A percentile compares a stretch with the other conserved stretches of the same genome.
phyloP scores from a whole-genome alignment of 768 basidiomycete genomes.

The Tubosaeta sp. region DNA sequence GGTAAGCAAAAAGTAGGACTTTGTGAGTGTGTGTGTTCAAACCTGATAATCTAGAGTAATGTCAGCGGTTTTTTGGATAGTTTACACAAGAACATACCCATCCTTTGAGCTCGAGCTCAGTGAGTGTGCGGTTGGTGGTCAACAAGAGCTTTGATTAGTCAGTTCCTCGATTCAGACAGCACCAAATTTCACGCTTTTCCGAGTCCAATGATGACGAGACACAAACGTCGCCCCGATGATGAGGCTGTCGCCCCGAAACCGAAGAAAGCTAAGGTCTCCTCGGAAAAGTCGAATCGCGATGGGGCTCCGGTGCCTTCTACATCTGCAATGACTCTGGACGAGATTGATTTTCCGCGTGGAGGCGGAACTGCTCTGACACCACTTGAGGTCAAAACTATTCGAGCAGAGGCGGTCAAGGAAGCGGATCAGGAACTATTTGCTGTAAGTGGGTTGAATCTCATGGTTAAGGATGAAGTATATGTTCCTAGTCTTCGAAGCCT shows the following conservation, averaged over 20 bases:
- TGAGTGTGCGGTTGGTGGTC: constrained; percentile 2
- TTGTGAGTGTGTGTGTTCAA: constrained; percentile 6
- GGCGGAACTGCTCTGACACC: constrained; percentile 89
- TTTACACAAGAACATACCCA: constrained; percentile 27
- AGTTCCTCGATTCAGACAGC: constrained; percentile 9
- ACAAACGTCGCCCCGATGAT: constrained; percentile 64
- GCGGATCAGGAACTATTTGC: constrained; percentile 76
- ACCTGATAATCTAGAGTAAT: constrained; percentile 63
- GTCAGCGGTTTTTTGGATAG: constrained; percentile 2
- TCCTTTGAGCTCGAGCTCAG: constrained; percentile 7
- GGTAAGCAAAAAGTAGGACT: background rate
- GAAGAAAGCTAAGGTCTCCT: constrained; percentile 57
- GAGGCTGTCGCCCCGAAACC: constrained; percentile 41
- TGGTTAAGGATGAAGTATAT: constrained; percentile 1
- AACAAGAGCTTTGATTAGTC: background rate
- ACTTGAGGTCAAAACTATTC: constrained; percentile 80
- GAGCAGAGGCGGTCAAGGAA: constrained; percentile 80
- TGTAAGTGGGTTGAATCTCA: constrained; percentile 35
- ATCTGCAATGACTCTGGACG: constrained; percentile 51
- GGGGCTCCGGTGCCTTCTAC: constrained; percentile 29
- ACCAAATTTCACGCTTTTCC: constrained; percentile 9
- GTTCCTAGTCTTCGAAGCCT: constrained; percentile 39
- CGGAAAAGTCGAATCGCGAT: constrained; percentile 20
- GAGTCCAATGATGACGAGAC: constrained; percentile 36
- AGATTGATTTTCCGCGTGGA: constrained; percentile 93